Evolutionary conservation across 495 filamentous ascomycete species (phyloP), one percentile per base, ranked within the genome.

Genomic region (Penicillium odoratum): DNA sequence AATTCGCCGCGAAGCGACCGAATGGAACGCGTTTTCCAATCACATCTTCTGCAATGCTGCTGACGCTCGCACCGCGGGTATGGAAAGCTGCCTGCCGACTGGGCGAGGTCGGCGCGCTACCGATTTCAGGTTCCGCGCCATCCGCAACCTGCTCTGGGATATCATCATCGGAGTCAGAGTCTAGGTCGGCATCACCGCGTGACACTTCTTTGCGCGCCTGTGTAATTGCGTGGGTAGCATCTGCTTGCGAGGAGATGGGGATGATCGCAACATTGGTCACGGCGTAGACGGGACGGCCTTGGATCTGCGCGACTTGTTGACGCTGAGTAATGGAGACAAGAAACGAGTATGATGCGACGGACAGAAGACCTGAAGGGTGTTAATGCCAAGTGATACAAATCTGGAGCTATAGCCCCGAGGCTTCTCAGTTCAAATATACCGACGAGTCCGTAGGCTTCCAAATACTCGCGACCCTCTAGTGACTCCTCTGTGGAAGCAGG

Each of bases 251-350:
- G 13, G 88, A 82, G 16, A 93, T 84, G 1, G 94, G 94, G 18
- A 95, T 96, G 26, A 98, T 77, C 1, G 92, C 87, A 31, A 98
- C 87, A 60, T 92, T 90, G 53, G 86, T 90, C 46, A 96, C 81
- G 43, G 89, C 85, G 68, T 96, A 97, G 52, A 97, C 77, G 4
- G 93, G 88, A 47, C 84, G 85, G 15, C 90, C 90, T 52, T 85
- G 84, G 49, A 97, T 85, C 57, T 90, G 85, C 1, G 94, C 94
- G 48, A 98, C 93, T 69, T 97, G 90, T 60, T 93, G 79, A 38
- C 93, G 88, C 53, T 86, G 78, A 7, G 87, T 91, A 58, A 97
- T 91, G 25, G 88, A 84, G 51, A 98, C 83, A 13, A 98, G 83
- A 74, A 91, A 97, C 55, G 86, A 88, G 50, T 79, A 84, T 46